Evolutionary conservation across 1,284 basidiomycete genomes (phyloP).

Genomic region (Ceratobasidium theobromae): DNA sequence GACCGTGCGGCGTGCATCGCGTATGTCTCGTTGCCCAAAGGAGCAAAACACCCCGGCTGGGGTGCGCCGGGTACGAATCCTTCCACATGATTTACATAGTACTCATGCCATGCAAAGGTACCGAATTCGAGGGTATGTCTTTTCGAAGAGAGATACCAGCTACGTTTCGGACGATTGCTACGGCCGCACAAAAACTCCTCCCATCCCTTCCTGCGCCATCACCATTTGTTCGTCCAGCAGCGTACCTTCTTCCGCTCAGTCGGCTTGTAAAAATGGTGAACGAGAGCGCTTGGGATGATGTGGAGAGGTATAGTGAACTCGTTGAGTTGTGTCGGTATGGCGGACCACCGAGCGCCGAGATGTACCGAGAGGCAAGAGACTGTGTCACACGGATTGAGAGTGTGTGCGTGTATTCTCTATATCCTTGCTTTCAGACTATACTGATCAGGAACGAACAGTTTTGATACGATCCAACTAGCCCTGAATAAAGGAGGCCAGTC

Average conservation of each 20-base stretch:
- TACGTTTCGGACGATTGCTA: constrained; percentile 30
- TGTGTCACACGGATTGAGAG: constrained; percentile 36
- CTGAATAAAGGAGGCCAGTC: constrained; percentile 22
- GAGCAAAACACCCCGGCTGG: constrained; percentile 34
- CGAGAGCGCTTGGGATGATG: constrained; percentile 12
- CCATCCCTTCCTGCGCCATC: constrained; percentile 33
- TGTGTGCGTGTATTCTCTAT: constrained; percentile 17
- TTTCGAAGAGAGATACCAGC: constrained; percentile 35
- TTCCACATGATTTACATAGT: neutral
- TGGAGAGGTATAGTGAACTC: constrained; percentile 30
- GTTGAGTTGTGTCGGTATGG: constrained; percentile 35
- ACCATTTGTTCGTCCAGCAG: constrained; percentile 28
- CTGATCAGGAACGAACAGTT: neutral
- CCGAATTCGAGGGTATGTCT: constrained; percentile 32
- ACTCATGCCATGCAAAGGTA: neutral
- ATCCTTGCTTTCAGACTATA: neutral
- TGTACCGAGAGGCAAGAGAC: constrained; percentile 36
- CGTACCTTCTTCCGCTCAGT: constrained; percentile 28
- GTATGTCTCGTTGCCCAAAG: constrained; percentile 30
- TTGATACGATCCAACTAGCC: constrained; percentile 13
- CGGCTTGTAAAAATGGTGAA: constrained; percentile 25
- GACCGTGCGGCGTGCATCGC: constrained; percentile 34
- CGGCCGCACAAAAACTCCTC: constrained; percentile 30
- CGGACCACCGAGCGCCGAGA: constrained; percentile 35
- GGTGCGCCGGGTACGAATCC: constrained; percentile 33